Conservation (phyloP, 2,329 filamentous ascomycete species). For the Colletotrichum lupini region DNA sequence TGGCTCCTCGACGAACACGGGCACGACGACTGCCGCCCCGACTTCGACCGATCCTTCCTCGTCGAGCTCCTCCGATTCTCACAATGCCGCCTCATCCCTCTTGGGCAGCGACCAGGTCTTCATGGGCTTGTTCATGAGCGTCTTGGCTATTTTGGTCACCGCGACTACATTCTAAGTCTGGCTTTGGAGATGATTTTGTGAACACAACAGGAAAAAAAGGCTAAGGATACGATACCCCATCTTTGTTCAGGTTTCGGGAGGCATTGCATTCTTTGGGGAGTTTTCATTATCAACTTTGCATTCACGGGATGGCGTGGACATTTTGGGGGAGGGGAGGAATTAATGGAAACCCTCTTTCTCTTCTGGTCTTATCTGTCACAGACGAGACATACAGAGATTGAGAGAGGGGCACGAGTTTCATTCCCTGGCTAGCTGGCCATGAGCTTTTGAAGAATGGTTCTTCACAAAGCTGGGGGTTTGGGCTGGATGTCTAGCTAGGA, state of each 20-base stretch:
- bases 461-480: background rate
- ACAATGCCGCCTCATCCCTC: constrained; percentile 3
- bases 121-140: constrained; percentile 1
- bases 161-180: background rate
- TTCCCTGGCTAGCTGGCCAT: background rate
- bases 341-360: background rate
- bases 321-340: background rate
- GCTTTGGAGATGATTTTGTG: background rate
- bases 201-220: background rate
- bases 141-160: constrained; percentile 9
- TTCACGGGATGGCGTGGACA: background rate
- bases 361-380: background rate
- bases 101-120: background rate
- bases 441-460: background rate
- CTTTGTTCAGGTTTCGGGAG: background rate
- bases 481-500: background rate
- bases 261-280: background rate
- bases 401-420: background rate
- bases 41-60: background rate
- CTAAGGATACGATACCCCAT: background rate
- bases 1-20: background rate
- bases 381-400: background rate
- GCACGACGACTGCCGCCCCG: background rate
- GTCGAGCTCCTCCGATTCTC: constrained; percentile 7
- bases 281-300: background rate